Conservation (phyloP, 2,329 filamentous ascomycete species). For the Monilinia vaccinii-corymbosi region DNA sequence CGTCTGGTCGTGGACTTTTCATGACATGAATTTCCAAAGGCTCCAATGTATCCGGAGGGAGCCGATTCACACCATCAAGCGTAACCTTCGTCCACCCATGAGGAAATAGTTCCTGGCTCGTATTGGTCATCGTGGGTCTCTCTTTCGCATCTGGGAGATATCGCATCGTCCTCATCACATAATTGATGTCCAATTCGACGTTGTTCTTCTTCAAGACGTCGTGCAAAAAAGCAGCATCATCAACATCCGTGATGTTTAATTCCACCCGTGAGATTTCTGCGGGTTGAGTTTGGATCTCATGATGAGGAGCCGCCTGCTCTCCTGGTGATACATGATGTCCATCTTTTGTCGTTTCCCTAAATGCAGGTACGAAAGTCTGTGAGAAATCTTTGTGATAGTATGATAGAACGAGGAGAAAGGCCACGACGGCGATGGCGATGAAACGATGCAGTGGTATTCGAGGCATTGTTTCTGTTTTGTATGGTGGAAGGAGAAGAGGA, state of each 20-base stretch:
- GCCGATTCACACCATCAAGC: slow-evolving; percentile 9
- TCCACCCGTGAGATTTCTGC: not conserved
- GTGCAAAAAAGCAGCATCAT: slow-evolving; percentile 20
- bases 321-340: not conserved
- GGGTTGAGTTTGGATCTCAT: not conserved
- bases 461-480: too few relatives aligned
- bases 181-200: slow-evolving; percentile 24
- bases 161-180: slow-evolving; percentile 24
- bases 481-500: too few relatives aligned
- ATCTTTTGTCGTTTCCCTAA: not conserved
- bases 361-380: not conserved
- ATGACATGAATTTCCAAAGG: slow-evolving; percentile 24
- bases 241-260: slow-evolving; percentile 7
- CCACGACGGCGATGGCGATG: not conserved
- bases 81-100: slow-evolving; percentile 20
- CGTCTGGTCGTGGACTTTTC: slow-evolving; percentile 35
- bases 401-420: slow-evolving; percentile 3
- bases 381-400: slow-evolving; percentile 6
- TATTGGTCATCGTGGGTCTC: slow-evolving; percentile 20
- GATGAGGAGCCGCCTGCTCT: not conserved
- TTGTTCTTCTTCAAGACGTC: slow-evolving; percentile 20
- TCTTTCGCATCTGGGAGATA: slow-evolving; percentile 24
- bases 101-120: slow-evolving; percentile 23
- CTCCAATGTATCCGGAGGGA: slow-evolving; percentile 15
- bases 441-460: slow-evolving; percentile 6